Conservation (phyloP, 1,284 basidiomycete genomes). For the Thelephora terrestris region DNA sequence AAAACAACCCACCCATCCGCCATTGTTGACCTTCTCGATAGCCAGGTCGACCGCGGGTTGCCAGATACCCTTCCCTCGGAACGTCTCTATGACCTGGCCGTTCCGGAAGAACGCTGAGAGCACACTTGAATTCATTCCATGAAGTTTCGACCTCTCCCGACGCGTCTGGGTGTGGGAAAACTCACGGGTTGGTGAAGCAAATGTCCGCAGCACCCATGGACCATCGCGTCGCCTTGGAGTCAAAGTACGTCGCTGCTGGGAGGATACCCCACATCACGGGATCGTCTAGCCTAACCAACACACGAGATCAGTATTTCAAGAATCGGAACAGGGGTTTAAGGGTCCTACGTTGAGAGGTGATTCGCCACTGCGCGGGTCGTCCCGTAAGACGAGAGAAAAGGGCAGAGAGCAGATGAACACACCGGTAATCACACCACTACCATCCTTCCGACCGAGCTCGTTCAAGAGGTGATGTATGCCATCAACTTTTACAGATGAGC, state of each 20-base stretch:
- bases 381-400: conserved; percentile 6
- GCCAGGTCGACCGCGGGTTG: conserved; percentile 82
- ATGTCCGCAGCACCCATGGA: conserved; percentile 88
- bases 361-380: conserved; percentile 62
- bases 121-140: conserved; percentile 37
- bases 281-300: conserved; percentile 52
- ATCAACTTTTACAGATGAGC: conserved; percentile 50
- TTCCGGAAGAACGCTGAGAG: conserved; percentile 79
- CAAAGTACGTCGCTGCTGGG: conserved; percentile 52
- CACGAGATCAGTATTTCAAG: conserved; percentile 6
- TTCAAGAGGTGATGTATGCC: conserved; percentile 57
- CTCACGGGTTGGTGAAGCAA: conserved; percentile 89
- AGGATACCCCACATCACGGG: conserved; percentile 78
- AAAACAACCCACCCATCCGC: conserved; percentile 65
- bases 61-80: conserved; percentile 83
- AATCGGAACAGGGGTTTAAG: conserved; percentile 16
- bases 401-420: conserved; percentile 15
- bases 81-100: conserved; percentile 92
- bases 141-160: background rate
- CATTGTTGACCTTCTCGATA: conserved; percentile 69
- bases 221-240: conserved; percentile 65
- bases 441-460: conserved; percentile 45
- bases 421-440: conserved; percentile 76
- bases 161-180: conserved; percentile 8
- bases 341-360: conserved; percentile 75